A percentile compares a stretch with the other conserved stretches of the same genome.
phyloP scores from a whole-genome alignment of 2,329 filamentous ascomycete genomes.

The Stachybotrys elegans region DNA sequence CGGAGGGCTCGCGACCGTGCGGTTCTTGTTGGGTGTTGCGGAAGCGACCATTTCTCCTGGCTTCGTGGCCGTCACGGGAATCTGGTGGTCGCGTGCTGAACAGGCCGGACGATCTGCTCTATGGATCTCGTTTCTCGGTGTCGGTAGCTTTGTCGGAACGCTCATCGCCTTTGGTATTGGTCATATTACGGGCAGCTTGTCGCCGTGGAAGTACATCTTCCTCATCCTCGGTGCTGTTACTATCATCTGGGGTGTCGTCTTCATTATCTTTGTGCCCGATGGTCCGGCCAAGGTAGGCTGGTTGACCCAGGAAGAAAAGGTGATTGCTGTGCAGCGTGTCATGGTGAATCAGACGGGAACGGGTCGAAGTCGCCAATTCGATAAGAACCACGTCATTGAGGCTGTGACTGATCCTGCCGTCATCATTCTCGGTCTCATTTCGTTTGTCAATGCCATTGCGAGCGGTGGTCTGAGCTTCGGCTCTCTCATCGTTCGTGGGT shows the following conservation, averaged over 20 bases:
- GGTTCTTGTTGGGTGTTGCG: conserved; percentile 8
- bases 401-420: too few relatives aligned
- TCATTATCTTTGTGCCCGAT: conserved; percentile 2
- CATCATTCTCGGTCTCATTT: too few relatives aligned
- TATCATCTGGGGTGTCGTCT: not conserved
- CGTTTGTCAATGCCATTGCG: too few relatives aligned
- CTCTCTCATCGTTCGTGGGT: too few relatives aligned
- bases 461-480: too few relatives aligned
- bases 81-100: conserved; percentile 7
- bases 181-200: conserved; percentile 2
- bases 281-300: conserved; percentile 5
- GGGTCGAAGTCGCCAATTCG: too few relatives aligned
- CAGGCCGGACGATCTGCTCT: conserved; percentile 4
- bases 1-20: conserved; percentile 3
- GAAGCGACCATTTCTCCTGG: conserved; percentile 5
- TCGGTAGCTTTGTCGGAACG: conserved; percentile 4
- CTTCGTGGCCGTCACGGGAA: conserved; percentile 4
- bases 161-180: conserved; percentile 4
- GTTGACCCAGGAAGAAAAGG: conserved; percentile 6
- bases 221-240: conserved; percentile 1
- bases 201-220: conserved; percentile 6
- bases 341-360: conserved; percentile 7
- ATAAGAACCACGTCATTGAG: too few relatives aligned
- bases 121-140: conserved; percentile 6
- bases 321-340: conserved; percentile 4